Base-by-base conservation (phyloP, 192 early-diverging fungal genomes). In the Coemansia sp. region DNA sequence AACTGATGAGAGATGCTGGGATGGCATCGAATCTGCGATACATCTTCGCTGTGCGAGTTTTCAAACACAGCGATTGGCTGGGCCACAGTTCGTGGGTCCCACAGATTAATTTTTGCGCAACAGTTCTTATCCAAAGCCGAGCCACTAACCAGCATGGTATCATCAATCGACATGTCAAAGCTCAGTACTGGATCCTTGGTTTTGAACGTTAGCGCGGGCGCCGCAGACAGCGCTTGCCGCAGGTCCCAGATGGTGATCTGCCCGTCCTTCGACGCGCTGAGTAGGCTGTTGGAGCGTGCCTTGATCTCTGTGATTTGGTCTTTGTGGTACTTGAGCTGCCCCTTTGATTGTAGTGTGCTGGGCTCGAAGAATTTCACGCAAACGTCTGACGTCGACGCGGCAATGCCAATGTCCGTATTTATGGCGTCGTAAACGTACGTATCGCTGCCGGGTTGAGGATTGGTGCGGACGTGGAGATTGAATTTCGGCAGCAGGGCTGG, bases 11-110 rank as follows among this genome's bases (percentile, higher is more conserved):
- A 55, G 18, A 73, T 72, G 33, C 60, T 79, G 27, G 89, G 89
- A 54, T 91, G 89, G 76, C 89, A 93, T 61, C 91, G 85, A 41
- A 93, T 78, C 75, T 92, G 88, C 7, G 92, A 92, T n/a, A 94
- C 80, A 63, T 93, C 92, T 62, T 94, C 91, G 40, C 84, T 88
- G 65, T 93, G 91, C 9, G 90, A 92, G 63, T 92, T 89, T n/a
- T 74, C 75, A 62, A 77, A 85, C 41, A 66, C 49, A 36, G 57
- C 70, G 2, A 73, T 22, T 0, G 74, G 73, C 4, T 55, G 33
- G 12, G 69, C 77, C 3, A 69, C 65, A 22, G 68, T 59, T 13
- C 82, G 70, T 33, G 66, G 42, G 29, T 75, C 70, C 65, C 68
- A 80, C 41, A 72, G 67, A 38, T 64, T 57, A 36, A 66, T 71